Percentiles rank a stretch among this genome's conserved stretches.
phyloP scores from a whole-genome alignment of 805 yeast species.

The Wickerhamomyces hampshirensis region DNA sequence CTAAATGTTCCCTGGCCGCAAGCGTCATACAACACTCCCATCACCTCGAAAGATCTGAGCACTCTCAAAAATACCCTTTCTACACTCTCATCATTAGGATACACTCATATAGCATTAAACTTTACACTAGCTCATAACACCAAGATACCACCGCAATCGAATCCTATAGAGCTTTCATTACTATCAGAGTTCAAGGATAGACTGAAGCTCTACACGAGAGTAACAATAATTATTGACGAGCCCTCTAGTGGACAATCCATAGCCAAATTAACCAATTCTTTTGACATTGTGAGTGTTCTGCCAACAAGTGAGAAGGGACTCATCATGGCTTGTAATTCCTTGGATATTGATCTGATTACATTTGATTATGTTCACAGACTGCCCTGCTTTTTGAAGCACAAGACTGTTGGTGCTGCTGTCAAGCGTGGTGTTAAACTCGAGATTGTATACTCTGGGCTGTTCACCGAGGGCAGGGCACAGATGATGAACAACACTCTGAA shows the following conservation, averaged over 20 bases:
- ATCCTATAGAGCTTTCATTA: constrained; percentile 37
- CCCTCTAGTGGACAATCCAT: constrained; percentile 66
- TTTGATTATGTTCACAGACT: constrained; percentile 60
- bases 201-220: constrained; percentile 56
- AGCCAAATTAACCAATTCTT: constrained; percentile 39
- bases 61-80: constrained; percentile 45
- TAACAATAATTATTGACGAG: constrained; percentile 74
- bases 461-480: constrained; percentile 48
- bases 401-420: constrained; percentile 76
- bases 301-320: constrained; percentile 80
- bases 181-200: constrained; percentile 25
- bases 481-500: constrained; percentile 70
- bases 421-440: constrained; percentile 82
- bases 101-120: constrained; percentile 74
- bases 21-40: constrained; percentile 37
- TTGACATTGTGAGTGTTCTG: constrained; percentile 77
- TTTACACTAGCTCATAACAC: constrained; percentile 35
- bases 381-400: constrained; percentile 78
- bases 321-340: constrained; percentile 63
- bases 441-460: constrained; percentile 57
- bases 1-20: constrained; percentile 74
- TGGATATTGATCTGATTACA: constrained; percentile 80
- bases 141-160: constrained; percentile 15
- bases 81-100: constrained; percentile 58
- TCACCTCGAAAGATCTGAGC: constrained; percentile 37